Conservation (phyloP, 768 basidiomycete genomes). For the Hypsizygus marmoreus region DNA sequence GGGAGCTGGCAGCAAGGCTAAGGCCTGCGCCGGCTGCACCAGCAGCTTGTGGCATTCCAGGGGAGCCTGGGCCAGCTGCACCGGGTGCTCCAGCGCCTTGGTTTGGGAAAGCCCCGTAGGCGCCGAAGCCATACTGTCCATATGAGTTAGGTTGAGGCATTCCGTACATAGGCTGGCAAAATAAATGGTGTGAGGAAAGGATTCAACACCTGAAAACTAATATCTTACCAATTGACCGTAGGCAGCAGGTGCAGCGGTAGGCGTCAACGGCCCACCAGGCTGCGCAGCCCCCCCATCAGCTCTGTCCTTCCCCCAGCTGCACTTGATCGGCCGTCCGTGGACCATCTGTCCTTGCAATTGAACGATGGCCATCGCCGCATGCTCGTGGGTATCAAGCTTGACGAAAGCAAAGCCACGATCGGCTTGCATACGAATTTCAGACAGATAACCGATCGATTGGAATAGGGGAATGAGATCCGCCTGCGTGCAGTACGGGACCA, state of each 20-base stretch:
- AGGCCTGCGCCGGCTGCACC: constrained; percentile 57
- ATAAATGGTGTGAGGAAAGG: constrained; percentile 5
- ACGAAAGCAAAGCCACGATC: constrained; percentile 99
- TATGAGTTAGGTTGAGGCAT: constrained; percentile 84
- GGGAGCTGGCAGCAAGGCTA: constrained; percentile 54
- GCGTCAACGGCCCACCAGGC: constrained; percentile 54
- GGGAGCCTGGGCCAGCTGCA: constrained; percentile 50
- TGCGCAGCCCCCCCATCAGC: constrained; percentile 67
- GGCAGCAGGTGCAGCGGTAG: constrained; percentile 59
- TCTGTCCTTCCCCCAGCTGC: constrained; percentile 98
- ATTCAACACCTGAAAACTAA: not conserved
- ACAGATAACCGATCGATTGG: constrained; percentile 97
- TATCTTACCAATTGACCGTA: constrained; percentile 79
- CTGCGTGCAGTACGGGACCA: constrained; percentile 96
- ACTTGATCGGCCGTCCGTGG: constrained; percentile 96
- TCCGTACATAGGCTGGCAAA: constrained; percentile 78
- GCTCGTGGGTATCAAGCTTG: constrained; percentile 97
- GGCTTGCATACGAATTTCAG: constrained; percentile 98
- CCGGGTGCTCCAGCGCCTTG: constrained; percentile 53
- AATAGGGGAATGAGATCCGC: constrained; percentile 97
- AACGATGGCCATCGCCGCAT: constrained; percentile 97
- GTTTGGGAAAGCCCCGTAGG: constrained; percentile 70
- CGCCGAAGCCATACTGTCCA: constrained; percentile 78
- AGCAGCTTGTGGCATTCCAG: constrained; percentile 60
- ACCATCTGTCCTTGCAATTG: constrained; percentile 97